phyloP scores from a whole-genome alignment of 2,329 filamentous ascomycete genomes.

The Botrytis porri region DNA sequence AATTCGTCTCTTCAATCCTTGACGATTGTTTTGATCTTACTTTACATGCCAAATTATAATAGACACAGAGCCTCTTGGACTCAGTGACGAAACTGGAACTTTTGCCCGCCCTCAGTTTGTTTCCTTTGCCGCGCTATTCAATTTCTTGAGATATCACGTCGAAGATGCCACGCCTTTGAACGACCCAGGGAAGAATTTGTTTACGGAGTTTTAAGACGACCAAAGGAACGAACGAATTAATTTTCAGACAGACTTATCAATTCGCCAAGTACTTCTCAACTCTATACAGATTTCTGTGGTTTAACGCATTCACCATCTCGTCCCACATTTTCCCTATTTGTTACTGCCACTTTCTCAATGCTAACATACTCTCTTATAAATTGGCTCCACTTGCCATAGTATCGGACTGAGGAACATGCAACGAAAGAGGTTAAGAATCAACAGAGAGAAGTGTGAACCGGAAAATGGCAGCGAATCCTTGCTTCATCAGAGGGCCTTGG shows the following conservation, averaged over 20 bases:
- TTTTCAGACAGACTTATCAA: background rate
- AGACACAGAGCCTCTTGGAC: background rate
- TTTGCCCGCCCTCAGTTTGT: too few species aligned
- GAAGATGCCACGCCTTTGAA: background rate
- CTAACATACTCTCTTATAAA: background rate
- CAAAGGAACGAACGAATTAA: background rate
- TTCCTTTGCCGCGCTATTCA: too few species aligned
- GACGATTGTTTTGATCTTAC: accelerated
- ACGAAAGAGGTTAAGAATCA: background rate
- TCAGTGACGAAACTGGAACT: background rate
- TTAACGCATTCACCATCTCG: background rate
- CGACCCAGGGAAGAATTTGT: background rate
- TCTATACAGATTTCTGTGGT: background rate
- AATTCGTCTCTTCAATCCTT: accelerated
- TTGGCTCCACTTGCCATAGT: background rate
- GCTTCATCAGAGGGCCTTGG: too few species aligned
- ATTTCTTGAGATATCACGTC: background rate
- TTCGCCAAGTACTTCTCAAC: background rate
- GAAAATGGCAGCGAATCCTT: too few species aligned
- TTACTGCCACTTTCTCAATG: background rate
- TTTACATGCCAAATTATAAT: accelerated
- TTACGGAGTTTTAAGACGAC: accelerated
- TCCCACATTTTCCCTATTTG: background rate
- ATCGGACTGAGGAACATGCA: background rate
- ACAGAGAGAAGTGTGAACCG: too few species aligned